Base-by-base conservation (phyloP, 148 eudicot species). In the Rhododendron mucronatum region DNA sequence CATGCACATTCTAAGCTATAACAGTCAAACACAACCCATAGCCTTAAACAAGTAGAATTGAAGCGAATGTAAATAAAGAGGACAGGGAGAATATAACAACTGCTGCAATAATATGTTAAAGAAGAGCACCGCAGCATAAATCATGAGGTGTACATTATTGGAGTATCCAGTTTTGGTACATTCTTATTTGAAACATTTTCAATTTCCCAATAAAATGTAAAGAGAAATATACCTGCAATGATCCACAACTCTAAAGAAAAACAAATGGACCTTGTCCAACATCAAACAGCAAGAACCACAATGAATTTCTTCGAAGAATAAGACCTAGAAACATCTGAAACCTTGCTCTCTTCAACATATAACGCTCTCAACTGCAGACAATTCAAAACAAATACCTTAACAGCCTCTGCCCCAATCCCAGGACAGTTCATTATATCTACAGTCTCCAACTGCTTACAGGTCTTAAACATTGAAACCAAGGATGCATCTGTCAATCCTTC, bases 281-380 rank as follows among this genome's bases (percentile, higher is more conserved):
- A 51, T 81, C 84, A 41, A 51, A 65, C 84, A 87, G 47, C 87
- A 11, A 2, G 82, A 12, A 1, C 84, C 35, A 89, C 1, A 11
- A 67, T 4, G 74, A 12, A 84, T 80, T 87, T 89, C 67, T 81
- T 71, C 3, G 65, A 59, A 20, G 84, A 87, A 92, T 83, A 37
- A 1, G 5, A 83, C 82, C 80, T 87, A 0, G 91, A 91, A 86
- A 39, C 85, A 78, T 88, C 89, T 14, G 93, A 89, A 6, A 93
- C 4, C 71, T 93, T 93, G 63, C 84, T 45, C 35, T 88, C 81
- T 83, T 93, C 95, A 37, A 93, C 91, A n/a, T 45, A 35, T 39
- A 93, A n/a, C 84, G 35, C 33, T 50, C 87, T 92, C 91, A 93
- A 78, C 44, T 67, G 30, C 8, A 65, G 69, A 50, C 79, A 83